Conservation (phyloP, 2,329 filamentous ascomycete genomes). For the Colletotrichum viniferum region DNA sequence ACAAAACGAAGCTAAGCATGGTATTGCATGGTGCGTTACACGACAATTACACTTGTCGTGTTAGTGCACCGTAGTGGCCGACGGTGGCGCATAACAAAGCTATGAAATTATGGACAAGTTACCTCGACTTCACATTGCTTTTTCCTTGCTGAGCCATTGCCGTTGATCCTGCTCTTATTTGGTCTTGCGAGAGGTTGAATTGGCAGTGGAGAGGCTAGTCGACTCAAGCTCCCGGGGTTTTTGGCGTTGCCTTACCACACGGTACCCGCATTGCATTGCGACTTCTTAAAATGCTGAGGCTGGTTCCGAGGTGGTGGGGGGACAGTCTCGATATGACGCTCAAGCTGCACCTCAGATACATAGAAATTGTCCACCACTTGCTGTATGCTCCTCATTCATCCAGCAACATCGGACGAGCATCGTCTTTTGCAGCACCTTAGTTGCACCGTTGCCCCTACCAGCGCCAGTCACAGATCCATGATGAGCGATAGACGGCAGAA, state of each 20-base stretch:
- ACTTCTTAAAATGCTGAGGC: neutral
- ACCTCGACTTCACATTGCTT: neutral
- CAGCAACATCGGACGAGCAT: conserved; percentile 1
- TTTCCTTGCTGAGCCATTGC: neutral
- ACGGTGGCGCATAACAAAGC: neutral
- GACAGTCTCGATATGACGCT: neutral
- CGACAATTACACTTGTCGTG: neutral
- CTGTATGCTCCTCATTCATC: neutral
- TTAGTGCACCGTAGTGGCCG: neutral
- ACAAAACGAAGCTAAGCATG: neutral
- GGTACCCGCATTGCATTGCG: neutral
- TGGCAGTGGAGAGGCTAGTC: neutral
- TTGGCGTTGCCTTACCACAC: neutral
- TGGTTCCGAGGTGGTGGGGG: neutral
- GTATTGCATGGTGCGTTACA: neutral
- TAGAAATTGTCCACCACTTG: neutral
- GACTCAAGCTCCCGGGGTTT: neutral
- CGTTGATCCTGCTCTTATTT: neutral
- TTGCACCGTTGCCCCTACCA: neutral
- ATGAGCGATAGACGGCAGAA: neutral
- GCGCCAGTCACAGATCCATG: neutral
- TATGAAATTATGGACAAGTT: neutral
- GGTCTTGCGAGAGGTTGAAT: neutral
- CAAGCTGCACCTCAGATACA: neutral
- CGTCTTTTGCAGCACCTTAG: neutral